Conservation (phyloP, 2,329 filamentous ascomycete genomes). For the Claviceps capensis region DNA sequence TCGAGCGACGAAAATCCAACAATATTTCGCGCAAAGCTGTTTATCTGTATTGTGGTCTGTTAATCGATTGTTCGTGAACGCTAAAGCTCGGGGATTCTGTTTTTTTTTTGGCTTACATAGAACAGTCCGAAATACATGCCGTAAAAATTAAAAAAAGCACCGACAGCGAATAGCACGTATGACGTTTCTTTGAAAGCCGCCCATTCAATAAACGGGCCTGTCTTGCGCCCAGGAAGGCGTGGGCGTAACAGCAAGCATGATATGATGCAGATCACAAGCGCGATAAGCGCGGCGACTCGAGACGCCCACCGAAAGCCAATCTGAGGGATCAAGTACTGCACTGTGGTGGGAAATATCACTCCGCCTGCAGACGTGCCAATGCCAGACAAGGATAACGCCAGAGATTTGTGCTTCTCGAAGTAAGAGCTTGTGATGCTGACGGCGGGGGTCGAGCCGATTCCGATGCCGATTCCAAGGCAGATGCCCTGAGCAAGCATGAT, state of each 20-base stretch:
- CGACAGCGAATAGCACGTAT: slow-evolving; percentile 38
- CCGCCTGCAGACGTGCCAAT: slow-evolving; percentile 44
- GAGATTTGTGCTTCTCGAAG: slow-evolving; percentile 39
- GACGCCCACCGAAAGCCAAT: slow-evolving; percentile 53
- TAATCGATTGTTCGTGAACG: not conserved
- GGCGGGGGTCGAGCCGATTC: slow-evolving; percentile 43
- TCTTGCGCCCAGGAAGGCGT: slow-evolving; percentile 32
- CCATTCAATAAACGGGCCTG: slow-evolving; percentile 40
- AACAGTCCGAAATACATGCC: slow-evolving; percentile 26
- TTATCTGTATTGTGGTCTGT: slow-evolving; percentile 6
- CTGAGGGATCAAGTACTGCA: slow-evolving; percentile 41
- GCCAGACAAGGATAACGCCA: slow-evolving; percentile 48
- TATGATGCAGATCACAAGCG: slow-evolving; percentile 28
- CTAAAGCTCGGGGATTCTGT: not conserved
- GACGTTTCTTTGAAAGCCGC: slow-evolving; percentile 41
- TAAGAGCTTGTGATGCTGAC: slow-evolving; percentile 49
- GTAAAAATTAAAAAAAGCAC: slow-evolving; percentile 31
- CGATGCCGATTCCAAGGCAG: slow-evolving; percentile 37
- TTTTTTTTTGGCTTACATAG: slow-evolving; percentile 21
- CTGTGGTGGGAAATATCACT: slow-evolving; percentile 40
- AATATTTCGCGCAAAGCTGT: slow-evolving; percentile 28
- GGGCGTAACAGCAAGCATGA: slow-evolving; percentile 28
- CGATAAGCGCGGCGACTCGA: slow-evolving; percentile 50
- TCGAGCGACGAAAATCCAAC: slow-evolving; percentile 32
- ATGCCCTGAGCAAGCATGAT: slow-evolving; percentile 40